phyloP scores from a whole-genome alignment of 108 stramenopile species.

The Cylindrotheca fusiformis region DNA sequence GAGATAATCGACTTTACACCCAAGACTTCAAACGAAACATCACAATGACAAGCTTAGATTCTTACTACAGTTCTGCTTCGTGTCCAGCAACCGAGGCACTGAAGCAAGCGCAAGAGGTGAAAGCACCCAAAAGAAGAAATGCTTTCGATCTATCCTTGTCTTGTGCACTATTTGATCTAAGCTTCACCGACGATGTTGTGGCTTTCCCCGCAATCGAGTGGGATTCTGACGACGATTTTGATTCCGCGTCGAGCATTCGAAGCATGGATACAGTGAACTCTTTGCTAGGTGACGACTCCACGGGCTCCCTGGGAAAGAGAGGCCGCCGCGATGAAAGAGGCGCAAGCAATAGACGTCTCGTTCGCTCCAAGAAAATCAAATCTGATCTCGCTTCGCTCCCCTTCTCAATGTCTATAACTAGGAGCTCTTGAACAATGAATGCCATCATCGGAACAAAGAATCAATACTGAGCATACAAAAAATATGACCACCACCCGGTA shows the following conservation, averaged over 20 bases:
- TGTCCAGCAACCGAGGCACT: slow-evolving; percentile 26
- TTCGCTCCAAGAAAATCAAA: slow-evolving; percentile 34
- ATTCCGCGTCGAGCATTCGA: slow-evolving; percentile 19
- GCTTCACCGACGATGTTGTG: slow-evolving; percentile 17
- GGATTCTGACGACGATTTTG: slow-evolving; percentile 19
- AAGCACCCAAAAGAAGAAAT: neutral
- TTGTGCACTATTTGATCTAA: slow-evolving; percentile 13
- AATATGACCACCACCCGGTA: neutral
- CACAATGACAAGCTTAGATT: neutral
- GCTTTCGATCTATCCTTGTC: slow-evolving; percentile 12
- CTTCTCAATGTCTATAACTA: neutral
- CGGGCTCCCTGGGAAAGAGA: slow-evolving; percentile 15
- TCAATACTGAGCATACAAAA: no score
- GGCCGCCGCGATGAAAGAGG: slow-evolving; percentile 1
- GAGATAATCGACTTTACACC: no score
- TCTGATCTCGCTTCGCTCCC: slow-evolving; percentile 28
- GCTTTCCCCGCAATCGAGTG: slow-evolving; percentile 27
- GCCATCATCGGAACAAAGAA: no score
- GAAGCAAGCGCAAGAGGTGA: slow-evolving; percentile 17
- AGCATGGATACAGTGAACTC: slow-evolving; percentile 26
- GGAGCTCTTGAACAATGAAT: neutral
- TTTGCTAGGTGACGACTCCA: slow-evolving; percentile 10
- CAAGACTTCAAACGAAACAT: neutral
- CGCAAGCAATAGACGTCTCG: slow-evolving; percentile 17
- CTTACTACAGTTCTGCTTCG: neutral